phyloP scores from a whole-genome alignment of 768 basidiomycete species.

The Sporobolomyces pararoseus region DNA sequence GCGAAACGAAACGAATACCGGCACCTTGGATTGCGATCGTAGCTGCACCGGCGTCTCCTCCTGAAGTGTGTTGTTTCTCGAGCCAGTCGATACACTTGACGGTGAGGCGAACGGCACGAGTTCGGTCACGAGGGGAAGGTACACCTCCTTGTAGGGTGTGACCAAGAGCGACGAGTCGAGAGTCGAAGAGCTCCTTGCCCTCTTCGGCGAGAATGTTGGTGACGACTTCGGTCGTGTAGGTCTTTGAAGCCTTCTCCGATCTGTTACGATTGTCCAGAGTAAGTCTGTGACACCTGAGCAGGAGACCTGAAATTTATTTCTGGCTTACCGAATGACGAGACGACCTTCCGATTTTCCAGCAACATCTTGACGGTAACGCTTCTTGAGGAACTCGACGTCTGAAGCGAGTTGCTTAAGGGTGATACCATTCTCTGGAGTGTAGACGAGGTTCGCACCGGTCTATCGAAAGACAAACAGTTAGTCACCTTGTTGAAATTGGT shows the following conservation, averaged over 20 bases:
- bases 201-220: conserved; percentile 94
- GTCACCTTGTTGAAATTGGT: neutral
- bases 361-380: conserved; percentile 75
- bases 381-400: conserved; percentile 84
- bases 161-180: conserved; percentile 89
- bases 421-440: conserved; percentile 89
- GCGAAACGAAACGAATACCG: conserved; percentile 73
- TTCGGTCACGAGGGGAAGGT: conserved; percentile 90
- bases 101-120: conserved; percentile 81
- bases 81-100: conserved; percentile 92
- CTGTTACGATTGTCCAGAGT: conserved; percentile 51
- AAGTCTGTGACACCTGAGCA: neutral
- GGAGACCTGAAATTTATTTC: no score
- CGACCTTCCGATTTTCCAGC: conserved; percentile 90
- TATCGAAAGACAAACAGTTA: conserved; percentile 45
- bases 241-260: conserved; percentile 76
- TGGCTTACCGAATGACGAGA: conserved; percentile 75
- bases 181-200: conserved; percentile 85
- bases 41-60: conserved; percentile 55
- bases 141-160: conserved; percentile 95
- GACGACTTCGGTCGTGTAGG: conserved; percentile 87
- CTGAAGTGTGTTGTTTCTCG: conserved; percentile 60
- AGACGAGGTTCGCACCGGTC: conserved; percentile 88
- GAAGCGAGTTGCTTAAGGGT: conserved; percentile 70
- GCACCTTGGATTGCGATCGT: conserved; percentile 88